phyloP scores from a whole-genome alignment of 257 asterid genomes.

The Fraxinus excelsior region DNA sequence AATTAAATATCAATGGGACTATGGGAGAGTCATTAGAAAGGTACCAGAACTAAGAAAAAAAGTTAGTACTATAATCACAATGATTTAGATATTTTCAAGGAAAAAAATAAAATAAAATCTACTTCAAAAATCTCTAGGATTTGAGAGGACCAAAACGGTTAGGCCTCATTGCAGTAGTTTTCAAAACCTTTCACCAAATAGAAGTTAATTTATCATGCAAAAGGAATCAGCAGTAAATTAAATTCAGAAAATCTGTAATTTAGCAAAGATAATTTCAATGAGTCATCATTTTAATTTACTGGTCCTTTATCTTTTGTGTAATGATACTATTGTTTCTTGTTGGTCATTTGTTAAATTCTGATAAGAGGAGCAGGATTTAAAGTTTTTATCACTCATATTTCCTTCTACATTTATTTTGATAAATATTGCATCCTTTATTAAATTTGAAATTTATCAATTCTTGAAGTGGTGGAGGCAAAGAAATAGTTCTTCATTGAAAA shows the following conservation, averaged over 20 bases:
- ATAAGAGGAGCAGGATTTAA: neutral
- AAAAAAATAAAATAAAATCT: constrained; percentile 6
- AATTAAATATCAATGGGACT: neutral
- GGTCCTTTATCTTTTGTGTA: neutral
- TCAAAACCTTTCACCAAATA: neutral
- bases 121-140: neutral
- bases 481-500: neutral
- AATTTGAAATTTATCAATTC: neutral
- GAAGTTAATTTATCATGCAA: neutral
- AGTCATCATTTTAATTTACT: neutral
- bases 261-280: neutral
- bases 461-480: neutral
- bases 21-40: neutral
- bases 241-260: neutral
- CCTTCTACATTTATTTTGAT: neutral
- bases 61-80: constrained; percentile 4
- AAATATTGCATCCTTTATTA: neutral
- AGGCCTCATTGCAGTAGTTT: neutral
- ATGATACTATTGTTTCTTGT: neutral
- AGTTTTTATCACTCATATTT: neutral
- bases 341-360: neutral
- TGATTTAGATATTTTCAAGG: constrained; percentile 21
- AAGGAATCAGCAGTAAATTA: neutral
- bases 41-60: constrained; percentile 2
- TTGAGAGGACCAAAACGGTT: neutral